These are phyloP conservation scores for Phytopythium ostracodes DNA, from an alignment of 352 stramenopile species.

Conservation along the genomic window DNA sequence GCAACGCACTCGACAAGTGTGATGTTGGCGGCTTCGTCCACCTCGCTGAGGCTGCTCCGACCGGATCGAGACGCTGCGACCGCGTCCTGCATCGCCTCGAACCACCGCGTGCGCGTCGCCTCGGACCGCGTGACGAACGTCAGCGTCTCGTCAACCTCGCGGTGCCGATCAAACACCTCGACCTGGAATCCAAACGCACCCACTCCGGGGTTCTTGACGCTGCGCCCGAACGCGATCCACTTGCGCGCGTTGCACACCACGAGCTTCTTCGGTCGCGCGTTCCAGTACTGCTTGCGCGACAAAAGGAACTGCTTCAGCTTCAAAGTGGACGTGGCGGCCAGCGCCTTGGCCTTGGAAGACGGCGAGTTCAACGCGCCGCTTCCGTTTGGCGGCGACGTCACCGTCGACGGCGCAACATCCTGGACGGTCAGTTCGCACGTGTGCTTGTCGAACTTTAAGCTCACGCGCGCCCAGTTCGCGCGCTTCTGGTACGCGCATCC, in stretches of 20 bases:
- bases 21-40: slow-evolving; percentile 58
- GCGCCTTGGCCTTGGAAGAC: slow-evolving; percentile 13
- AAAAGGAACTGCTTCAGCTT: slow-evolving; percentile 67
- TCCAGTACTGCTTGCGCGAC: slow-evolving; percentile 56
- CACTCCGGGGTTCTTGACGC: slow-evolving; percentile 56
- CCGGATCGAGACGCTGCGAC: slow-evolving; percentile 39
- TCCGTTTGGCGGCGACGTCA: slow-evolving; percentile 12
- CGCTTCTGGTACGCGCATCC: slow-evolving; percentile 73
- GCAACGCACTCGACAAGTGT: slow-evolving; percentile 58
- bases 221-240: slow-evolving; percentile 74
- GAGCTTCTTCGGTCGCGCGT: slow-evolving; percentile 45
- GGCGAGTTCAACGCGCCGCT: slow-evolving; percentile 13
- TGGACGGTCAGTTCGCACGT: slow-evolving; percentile 51
- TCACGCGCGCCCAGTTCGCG: slow-evolving; percentile 69
- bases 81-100: slow-evolving; percentile 50
- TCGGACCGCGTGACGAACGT: slow-evolving; percentile 73
- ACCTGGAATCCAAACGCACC: slow-evolving; percentile 78
- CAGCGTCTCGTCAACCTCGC: slow-evolving; percentile 68
- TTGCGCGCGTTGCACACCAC: slow-evolving; percentile 71
- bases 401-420: slow-evolving; percentile 22
- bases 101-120: slow-evolving; percentile 48
- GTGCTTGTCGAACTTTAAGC: slow-evolving; percentile 64
- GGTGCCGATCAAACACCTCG: slow-evolving; percentile 67
- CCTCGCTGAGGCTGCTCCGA: slow-evolving; percentile 50
- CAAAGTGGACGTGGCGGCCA: slow-evolving; percentile 15